phyloP scores from a whole-genome alignment of 805 yeast species.

The Pichia eremophila region DNA sequence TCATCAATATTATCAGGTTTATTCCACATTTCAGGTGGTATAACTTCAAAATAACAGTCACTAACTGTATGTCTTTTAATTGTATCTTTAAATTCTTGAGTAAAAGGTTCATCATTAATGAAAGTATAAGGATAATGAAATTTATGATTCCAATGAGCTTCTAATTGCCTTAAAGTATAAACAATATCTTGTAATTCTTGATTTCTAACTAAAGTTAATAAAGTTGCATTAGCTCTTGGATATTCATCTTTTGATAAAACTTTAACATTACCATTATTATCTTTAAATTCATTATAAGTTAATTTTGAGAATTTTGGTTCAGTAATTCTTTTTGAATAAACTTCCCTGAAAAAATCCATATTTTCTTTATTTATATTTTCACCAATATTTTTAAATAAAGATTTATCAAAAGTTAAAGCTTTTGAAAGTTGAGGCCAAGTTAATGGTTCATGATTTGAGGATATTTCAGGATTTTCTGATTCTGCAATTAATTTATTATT shows the following conservation, averaged over 20 bases:
- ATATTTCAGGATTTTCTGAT: slow-evolving; percentile 4
- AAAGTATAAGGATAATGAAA: slow-evolving; percentile 91
- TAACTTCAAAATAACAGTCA: slow-evolving; percentile 40
- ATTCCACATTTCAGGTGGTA: slow-evolving; percentile 42
- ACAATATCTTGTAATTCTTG: slow-evolving; percentile 47
- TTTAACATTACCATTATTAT: slow-evolving; percentile 19
- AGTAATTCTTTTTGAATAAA: slow-evolving; percentile 25
- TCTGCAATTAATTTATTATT: slow-evolving; percentile 23
- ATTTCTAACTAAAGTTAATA: slow-evolving; percentile 68
- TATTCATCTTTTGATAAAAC: slow-evolving; percentile 24
- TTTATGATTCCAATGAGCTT: slow-evolving; percentile 60
- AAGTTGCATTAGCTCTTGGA: slow-evolving; percentile 59
- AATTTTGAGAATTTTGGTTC: slow-evolving; percentile 26
- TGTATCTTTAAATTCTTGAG: slow-evolving; percentile 57
- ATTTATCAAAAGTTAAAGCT: slow-evolving; percentile 18
- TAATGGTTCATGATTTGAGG: slow-evolving; percentile 4
- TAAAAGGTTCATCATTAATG: slow-evolving; percentile 73
- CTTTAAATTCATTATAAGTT: slow-evolving; percentile 22
- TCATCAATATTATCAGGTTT: slow-evolving; percentile 38
- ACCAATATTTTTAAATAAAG: slow-evolving; percentile 15
- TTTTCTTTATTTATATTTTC: slow-evolving; percentile 25
- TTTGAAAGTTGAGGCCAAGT: slow-evolving; percentile 19
- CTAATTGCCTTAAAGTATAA: slow-evolving; percentile 52
- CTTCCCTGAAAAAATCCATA: slow-evolving; percentile 28
- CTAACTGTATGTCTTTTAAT: slow-evolving; percentile 41